phyloP scores from a whole-genome alignment of 2,329 filamentous ascomycete species.

The Plenodomus tracheiphilus region DNA sequence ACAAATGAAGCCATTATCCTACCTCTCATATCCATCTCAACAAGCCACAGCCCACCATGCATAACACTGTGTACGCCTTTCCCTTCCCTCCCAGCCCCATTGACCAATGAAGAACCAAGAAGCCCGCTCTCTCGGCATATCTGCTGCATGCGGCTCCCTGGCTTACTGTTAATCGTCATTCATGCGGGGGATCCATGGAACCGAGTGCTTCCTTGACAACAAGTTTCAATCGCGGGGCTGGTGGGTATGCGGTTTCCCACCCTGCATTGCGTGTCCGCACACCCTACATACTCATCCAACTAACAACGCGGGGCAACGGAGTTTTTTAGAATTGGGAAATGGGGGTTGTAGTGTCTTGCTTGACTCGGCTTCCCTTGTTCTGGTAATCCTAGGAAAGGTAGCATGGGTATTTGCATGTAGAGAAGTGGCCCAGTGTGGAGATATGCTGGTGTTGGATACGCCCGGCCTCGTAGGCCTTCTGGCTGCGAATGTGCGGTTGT shows the following conservation, averaged over 20 bases:
- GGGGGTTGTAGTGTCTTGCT: background rate
- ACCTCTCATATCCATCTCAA: background rate
- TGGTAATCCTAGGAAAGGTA: no score
- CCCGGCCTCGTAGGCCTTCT: no score
- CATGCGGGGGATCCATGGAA: conserved; percentile 24
- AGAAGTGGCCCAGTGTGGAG: no score
- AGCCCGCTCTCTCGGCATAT: conserved; percentile 4
- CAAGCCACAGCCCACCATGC: conserved; percentile 14
- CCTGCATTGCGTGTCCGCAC: background rate
- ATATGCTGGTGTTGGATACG: no score
- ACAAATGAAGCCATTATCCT: background rate
- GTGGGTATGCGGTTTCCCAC: background rate
- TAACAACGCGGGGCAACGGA: conserved; percentile 6
- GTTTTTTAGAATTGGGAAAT: background rate
- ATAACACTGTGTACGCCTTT: conserved; percentile 1
- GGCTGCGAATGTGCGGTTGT: no score
- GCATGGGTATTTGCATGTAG: no score
- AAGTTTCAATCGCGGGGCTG: conserved; percentile 22
- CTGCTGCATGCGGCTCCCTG: conserved; percentile 27
- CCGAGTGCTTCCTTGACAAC: conserved; percentile 12
- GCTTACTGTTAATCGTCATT: no score
- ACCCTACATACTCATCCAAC: no score
- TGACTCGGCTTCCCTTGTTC: background rate
- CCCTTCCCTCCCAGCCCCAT: conserved; percentile 3
- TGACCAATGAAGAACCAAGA: conserved; percentile 8